Evolutionary conservation across 768 basidiomycete species (phyloP), one percentile per base, ranked within the genome.

Genomic region (Hysterangium stoloniferum): DNA sequence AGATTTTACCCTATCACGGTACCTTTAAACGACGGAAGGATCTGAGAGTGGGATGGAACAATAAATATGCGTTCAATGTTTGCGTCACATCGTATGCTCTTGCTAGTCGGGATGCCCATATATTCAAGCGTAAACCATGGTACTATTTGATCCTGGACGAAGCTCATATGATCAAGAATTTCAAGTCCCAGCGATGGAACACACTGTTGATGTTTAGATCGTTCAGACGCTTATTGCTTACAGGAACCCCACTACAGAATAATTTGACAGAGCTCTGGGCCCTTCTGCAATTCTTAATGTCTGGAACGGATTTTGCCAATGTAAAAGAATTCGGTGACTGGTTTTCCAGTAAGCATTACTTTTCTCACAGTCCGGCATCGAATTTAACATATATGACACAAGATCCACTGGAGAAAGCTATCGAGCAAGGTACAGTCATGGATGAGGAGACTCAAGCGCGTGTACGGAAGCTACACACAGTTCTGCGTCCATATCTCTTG

Each of bases 151-250:
- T 96, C 48, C 79, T 96, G 4, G 92, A 96, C 62, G 92, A 96
- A 66, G 93, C 92, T 6, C 92, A 96, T 62, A 95, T 94, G 81
- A 93, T 96, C 79, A 94, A 94, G 70, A 96, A 96, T 64, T 95
- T 94, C 71, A 82, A 83, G 61, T 90, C 87, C 0, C 90, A 96
- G 62, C 77, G 93, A 32, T 96, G 93, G 92, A 90, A 89, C 59
- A 90, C 83, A 27, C 67, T 96, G 8, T 74, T 95, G 11, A 86
- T 89, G 76, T 94, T 95, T 66, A 77, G 84, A 27, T 86, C 85
- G 8, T 86, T 85, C 62, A 78, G 87, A 27, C 83, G 96, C 11
- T 71, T 99, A 34, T 77, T 98, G 45, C 68, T 99, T 45, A 99
- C 96, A 0, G 96, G 96, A 2, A 99, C 96, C 1, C 96, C 96